Percentiles rank a stretch among this genome's conserved stretches.
phyloP scores from a whole-genome alignment of 2,329 filamentous ascomycete genomes.

The Fusarium humuli region DNA sequence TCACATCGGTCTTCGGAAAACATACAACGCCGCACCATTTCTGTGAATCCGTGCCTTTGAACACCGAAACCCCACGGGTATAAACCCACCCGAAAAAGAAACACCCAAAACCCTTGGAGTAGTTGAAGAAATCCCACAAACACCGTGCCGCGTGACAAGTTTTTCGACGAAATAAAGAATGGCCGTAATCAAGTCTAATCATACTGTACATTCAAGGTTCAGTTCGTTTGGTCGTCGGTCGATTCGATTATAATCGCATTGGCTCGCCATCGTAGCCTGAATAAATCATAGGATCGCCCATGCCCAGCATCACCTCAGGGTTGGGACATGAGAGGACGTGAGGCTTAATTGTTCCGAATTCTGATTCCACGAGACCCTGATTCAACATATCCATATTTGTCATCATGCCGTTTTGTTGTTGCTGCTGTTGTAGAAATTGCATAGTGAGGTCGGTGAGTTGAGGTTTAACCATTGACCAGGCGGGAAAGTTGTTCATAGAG shows the following conservation, averaged over 20 bases:
- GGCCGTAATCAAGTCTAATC: conserved; percentile 46
- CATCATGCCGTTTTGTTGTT: conserved; percentile 56
- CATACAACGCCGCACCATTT: conserved; percentile 28
- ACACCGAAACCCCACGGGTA: conserved; percentile 26
- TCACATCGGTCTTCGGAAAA: conserved; percentile 12
- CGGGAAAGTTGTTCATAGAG: conserved; percentile 49
- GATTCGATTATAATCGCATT: conserved; percentile 53
- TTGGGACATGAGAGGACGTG: conserved; percentile 65
- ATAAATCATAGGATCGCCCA: conserved; percentile 70
- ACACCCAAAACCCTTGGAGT: neutral
- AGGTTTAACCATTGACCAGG: conserved; percentile 49
- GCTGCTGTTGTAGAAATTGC: conserved; percentile 59
- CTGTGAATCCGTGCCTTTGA: conserved; percentile 16
- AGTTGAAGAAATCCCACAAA: conserved; percentile 24
- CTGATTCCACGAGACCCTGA: conserved; percentile 63
- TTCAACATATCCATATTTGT: conserved; percentile 60
- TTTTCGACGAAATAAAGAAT: conserved; percentile 38
- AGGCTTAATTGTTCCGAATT: conserved; percentile 67
- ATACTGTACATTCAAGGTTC: conserved; percentile 39
- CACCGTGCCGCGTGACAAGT: conserved; percentile 42
- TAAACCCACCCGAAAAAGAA: conserved; percentile 17
- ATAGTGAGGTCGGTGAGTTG: conserved; percentile 49
- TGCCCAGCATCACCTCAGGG: conserved; percentile 67
- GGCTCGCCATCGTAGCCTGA: conserved; percentile 62
- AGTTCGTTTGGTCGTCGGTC: conserved; percentile 11